These are phyloP conservation scores for Tuber borchii DNA, from an alignment of 495 filamentous ascomycete genomes.

Conservation along the genomic window DNA sequence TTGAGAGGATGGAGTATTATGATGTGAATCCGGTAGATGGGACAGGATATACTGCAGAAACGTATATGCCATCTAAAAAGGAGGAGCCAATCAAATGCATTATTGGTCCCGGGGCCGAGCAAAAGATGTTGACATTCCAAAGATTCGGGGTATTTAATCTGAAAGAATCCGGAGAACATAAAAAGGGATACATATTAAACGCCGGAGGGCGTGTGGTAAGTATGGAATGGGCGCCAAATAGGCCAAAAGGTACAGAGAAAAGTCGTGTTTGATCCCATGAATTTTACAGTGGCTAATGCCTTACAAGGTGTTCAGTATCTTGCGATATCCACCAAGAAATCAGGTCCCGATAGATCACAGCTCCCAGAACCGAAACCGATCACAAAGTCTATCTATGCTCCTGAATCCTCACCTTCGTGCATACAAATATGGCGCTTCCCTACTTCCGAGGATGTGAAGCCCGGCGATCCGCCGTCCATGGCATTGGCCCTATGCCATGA, in stretches of 20 bases:
- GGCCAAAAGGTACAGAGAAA: slow-evolving; percentile 24
- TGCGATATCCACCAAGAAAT: slow-evolving; percentile 33
- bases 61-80: slow-evolving; percentile 16
- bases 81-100: slow-evolving; percentile 26
- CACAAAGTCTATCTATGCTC: neutral
- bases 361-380: neutral
- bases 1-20: slow-evolving; percentile 24
- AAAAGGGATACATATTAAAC: slow-evolving; percentile 34
- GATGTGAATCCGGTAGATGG: neutral
- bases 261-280: neutral
- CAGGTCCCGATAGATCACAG: neutral
- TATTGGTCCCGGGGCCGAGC: slow-evolving; percentile 23
- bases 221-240: slow-evolving; percentile 38
- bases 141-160: slow-evolving; percentile 38
- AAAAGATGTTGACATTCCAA: slow-evolving; percentile 32
- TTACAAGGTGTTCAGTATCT: slow-evolving; percentile 37
- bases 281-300: neutral
- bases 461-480: slow-evolving; percentile 23
- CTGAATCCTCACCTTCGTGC: slow-evolving; percentile 25
- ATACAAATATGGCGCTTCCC: slow-evolving; percentile 42
- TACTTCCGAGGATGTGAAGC: slow-evolving; percentile 44
- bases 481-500: slow-evolving; percentile 54
- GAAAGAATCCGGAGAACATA: slow-evolving; percentile 20
- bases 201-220: slow-evolving; percentile 36
- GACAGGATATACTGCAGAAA: slow-evolving; percentile 7